Base-by-base conservation (phyloP, 805 yeast species). In the Schwanniomyces polymorphus region DNA sequence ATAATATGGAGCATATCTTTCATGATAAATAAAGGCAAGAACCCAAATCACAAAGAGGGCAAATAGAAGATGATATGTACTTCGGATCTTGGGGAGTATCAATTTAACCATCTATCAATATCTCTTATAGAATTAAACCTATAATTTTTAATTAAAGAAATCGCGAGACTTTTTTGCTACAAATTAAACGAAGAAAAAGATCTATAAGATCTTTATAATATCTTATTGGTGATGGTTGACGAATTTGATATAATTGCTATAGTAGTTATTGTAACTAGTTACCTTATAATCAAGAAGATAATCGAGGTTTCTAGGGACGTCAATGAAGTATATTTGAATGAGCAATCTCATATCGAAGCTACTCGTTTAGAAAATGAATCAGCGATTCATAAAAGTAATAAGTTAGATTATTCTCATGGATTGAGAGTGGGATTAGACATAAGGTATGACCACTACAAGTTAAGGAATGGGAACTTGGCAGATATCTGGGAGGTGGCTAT, bases 301-400 rank as follows among this genome's bases (percentile, higher is more conserved):
- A 47, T 69, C 10, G 67, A 73, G 16, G 63, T 66, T 43, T 55
- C 75, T 31, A 74, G 77, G 43, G 91, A 86, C 55, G 78, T 84
- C 25, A 79, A 79, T 45, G 80, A 79, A 40, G 65, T 80, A 28
- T 85, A 85, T 10, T 65, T 85, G 27, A 62, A 67, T 31, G 78
- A 81, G 54, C 97, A 91, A 63, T 78, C 95, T 1, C 74, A 82
- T 17, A 65, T 85, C 28, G 79, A 86, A 2, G 67, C 83, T 5
- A 84, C 88, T 1, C 73, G 96, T n/a, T 72, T 76, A 38, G 71
- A 74, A 5, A 74, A 78, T 42, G 96, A 91, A 61, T 80, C 91
- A 12, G 91, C 96, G 0, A 72, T 87, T 9, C 84, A 87, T 63
- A 77, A 94, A 52, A 85, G 90, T 43, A 81, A 82, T 40, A 82